These are phyloP conservation scores for Syzygium syzygioides DNA, from an alignment of 441 rosid species.

Conservation along the genomic window DNA sequence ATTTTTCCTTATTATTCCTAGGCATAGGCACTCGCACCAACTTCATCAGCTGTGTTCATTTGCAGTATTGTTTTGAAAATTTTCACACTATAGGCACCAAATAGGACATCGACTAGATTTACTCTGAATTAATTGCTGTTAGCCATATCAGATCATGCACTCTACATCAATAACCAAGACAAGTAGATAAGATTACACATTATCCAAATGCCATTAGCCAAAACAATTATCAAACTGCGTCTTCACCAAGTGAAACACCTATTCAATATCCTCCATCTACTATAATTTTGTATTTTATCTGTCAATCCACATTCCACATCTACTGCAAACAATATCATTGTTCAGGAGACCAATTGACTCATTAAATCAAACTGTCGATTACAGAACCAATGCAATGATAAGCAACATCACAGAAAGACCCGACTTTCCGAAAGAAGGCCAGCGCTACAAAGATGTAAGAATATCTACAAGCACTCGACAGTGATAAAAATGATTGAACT, in stretches of 20 bases:
- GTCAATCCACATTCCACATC: neutral
- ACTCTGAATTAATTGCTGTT: neutral
- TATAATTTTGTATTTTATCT: neutral
- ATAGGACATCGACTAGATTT: neutral
- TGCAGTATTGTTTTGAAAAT: neutral
- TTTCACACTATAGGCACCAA: neutral
- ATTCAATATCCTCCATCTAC: neutral
- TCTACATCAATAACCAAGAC: neutral
- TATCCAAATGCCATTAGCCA: neutral
- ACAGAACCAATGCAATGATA: neutral
- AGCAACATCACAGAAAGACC: neutral
- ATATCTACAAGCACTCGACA: neutral
- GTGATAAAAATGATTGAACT: neutral
- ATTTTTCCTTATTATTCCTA: neutral
- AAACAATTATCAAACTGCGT: neutral
- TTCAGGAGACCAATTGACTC: neutral
- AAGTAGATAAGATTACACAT: neutral
- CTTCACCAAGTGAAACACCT: neutral
- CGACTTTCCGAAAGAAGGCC: neutral
- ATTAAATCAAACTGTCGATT: neutral
- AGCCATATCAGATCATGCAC: neutral
- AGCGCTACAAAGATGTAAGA: neutral
- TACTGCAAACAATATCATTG: neutral
- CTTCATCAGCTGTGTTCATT: neutral
- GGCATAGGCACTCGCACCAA: neutral